Base-by-base conservation (phyloP, 2,329 filamentous ascomycete genomes). In the Albifimbria verrucaria region DNA sequence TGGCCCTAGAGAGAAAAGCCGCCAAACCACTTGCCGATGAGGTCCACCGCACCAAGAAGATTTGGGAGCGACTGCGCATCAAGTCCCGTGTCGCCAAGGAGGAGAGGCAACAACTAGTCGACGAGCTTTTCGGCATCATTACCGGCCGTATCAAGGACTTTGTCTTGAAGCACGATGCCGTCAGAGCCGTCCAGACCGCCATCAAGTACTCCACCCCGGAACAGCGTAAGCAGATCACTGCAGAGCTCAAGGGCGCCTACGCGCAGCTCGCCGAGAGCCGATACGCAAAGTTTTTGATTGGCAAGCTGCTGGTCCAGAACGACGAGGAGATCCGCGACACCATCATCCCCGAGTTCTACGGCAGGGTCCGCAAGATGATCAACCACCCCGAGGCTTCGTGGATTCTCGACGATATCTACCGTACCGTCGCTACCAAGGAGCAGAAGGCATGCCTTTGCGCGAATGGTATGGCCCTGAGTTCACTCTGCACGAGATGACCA, bases 391-490 rank as follows among this genome's bases (percentile, higher is more conserved):
- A 99, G 72, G 94, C 90, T 26, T 92, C 91, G 41, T 99, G 94
- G 92, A 97, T 99, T 62, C 77, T 99, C 42, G 95, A 99, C 70
- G 94, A 99, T 70, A 89, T 97, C 60, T 99, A 97, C 76, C 86
- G 94, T 56, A 88, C 88, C 47, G 87, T 93, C 53, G 92, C 93
- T 10, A 94, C 89, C 21, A 86, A 87, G 65, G 81, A 90, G 62
- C 94, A 99, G 68, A 96, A 93, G 74, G 87, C 88, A 28, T 83
- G 83, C 47, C 79, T 99, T 79, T 99, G 54, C 82, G 92, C 50
- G 94, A 99, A 72, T 99, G 94, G 92, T 99, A 97, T 69, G 94
- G 94, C 2, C 82, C 93, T 1, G 94, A 97, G 67, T 99, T 96
- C 67, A 84, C 89, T 15, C 81, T 97, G 43, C 89, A 92, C 68